A percentile compares a stretch with the other conserved stretches of the same genome.
Evolutionary conservation across 345 rosid genomes (phyloP).

Genomic region (Eucalyptus victrix): DNA sequence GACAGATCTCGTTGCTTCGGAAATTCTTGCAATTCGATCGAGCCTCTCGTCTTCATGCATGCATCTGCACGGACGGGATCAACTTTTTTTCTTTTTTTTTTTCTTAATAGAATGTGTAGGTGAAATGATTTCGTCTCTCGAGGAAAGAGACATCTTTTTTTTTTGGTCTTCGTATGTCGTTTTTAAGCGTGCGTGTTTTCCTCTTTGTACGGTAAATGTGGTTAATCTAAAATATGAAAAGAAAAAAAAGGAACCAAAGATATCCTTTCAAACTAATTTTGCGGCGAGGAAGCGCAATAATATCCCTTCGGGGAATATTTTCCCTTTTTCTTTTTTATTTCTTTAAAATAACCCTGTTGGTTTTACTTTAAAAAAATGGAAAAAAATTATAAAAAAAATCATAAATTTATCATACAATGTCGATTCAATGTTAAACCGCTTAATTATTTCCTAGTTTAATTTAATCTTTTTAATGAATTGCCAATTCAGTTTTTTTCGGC

Average conservation of each 20-base stretch:
- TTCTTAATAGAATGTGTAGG: background rate
- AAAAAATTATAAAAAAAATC: fast-evolving
- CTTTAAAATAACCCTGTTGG: background rate
- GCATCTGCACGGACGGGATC: background rate
- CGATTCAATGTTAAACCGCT: no score
- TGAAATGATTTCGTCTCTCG: background rate
- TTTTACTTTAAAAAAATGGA: no score
- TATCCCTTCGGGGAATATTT: background rate
- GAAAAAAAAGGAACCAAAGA: background rate
- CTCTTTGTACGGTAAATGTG: background rate
- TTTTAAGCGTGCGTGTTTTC: background rate
- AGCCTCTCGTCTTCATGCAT: no score
- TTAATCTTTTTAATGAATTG: no score
- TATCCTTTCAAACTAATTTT: background rate
- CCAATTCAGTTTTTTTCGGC: no score
- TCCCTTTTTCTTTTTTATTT: background rate
- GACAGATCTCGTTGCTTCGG: background rate
- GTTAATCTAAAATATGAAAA: background rate
- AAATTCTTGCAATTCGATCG: no score
- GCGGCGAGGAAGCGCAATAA: background rate
- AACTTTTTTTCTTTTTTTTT: no score
- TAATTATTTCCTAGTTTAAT: background rate
- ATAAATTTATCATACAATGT: no score
- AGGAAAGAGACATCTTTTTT: no score
- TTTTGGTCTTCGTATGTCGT: background rate